Conservation (phyloP, 495 filamentous ascomycete genomes). For the Hapsidospora chrysogenum region DNA sequence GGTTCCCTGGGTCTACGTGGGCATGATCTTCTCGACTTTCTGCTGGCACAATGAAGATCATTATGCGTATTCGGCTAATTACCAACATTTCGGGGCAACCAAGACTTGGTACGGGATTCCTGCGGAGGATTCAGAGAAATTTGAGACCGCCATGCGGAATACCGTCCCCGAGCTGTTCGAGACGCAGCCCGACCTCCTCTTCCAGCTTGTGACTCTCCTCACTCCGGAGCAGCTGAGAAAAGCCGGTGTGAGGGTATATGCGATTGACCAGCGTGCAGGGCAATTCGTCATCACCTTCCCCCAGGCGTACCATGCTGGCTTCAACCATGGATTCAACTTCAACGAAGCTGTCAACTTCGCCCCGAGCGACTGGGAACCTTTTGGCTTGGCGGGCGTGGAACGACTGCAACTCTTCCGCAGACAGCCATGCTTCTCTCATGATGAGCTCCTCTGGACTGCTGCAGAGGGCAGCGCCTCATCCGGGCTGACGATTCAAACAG, state of each 20-base stretch:
- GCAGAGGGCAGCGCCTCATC: conserved; percentile 43
- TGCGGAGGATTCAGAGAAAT: conserved; percentile 79
- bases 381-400: conserved; percentile 71
- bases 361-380: conserved; percentile 91
- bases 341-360: conserved; percentile 99
- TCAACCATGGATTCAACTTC: conserved; percentile 97
- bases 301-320: conserved; percentile 81
- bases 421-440: conserved; percentile 93
- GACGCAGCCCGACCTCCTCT: conserved; percentile 89
- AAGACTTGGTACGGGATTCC: conserved; percentile 99
- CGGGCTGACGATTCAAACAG: conserved; percentile 76
- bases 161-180: conserved; percentile 95
- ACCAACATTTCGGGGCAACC: conserved; percentile 95
- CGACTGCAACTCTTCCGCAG: conserved; percentile 75
- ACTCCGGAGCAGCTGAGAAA: conserved; percentile 90
- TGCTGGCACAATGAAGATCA: conserved; percentile 99
- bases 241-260: conserved; percentile 83
- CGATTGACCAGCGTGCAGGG: conserved; percentile 84
- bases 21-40: conserved; percentile 99
- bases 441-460: conserved; percentile 86
- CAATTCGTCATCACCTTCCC: conserved; percentile 95
- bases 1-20: conserved; percentile 98
- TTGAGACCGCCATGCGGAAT: conserved; percentile 87
- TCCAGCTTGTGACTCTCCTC: conserved; percentile 89
- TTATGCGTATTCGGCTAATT: conserved; percentile 95